Conservation (phyloP, 1,284 basidiomycete genomes). For the Tausonia pullulans region DNA sequence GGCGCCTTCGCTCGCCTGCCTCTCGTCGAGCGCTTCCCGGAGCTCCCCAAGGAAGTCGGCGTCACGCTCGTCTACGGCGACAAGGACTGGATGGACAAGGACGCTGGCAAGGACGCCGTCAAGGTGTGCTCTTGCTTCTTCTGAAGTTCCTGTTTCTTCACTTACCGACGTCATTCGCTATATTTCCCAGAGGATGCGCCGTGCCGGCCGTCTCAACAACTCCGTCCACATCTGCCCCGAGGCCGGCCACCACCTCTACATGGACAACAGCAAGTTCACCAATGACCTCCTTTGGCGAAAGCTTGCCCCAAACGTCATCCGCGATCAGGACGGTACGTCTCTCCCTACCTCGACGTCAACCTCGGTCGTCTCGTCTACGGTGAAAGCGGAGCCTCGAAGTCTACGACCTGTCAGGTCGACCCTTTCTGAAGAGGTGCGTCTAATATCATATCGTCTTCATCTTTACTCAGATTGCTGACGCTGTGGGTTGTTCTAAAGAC, state of each 20-base stretch:
- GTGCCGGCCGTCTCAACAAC: background rate
- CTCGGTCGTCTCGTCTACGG: no score
- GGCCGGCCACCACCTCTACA: conserved; percentile 8
- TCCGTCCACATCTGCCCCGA: conserved; percentile 1
- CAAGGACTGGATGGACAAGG: conserved; percentile 13
- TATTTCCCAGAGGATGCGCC: background rate
- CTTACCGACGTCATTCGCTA: background rate
- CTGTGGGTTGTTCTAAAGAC: no score
- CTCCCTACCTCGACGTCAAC: no score
- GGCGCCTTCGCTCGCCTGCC: conserved; percentile 13
- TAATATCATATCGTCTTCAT: no score
- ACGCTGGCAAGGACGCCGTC: conserved; percentile 8
- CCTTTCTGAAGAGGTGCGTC: no score
- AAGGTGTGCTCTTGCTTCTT: background rate
- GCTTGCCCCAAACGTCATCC: background rate
- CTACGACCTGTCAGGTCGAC: no score
- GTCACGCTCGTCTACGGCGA: conserved; percentile 7
- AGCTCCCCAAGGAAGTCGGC: background rate
- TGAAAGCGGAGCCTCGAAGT: no score
- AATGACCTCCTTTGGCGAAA: conserved; percentile 3
- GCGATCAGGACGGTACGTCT: no score
- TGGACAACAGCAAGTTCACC: conserved; percentile 1
- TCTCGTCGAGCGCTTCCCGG: background rate
- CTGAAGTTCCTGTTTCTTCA: background rate
- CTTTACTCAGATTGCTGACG: no score